Evolutionary conservation across 495 filamentous ascomycete genomes (phyloP), one percentile per base, ranked within the genome.

Genomic region (Cercophora newfieldiana): DNA sequence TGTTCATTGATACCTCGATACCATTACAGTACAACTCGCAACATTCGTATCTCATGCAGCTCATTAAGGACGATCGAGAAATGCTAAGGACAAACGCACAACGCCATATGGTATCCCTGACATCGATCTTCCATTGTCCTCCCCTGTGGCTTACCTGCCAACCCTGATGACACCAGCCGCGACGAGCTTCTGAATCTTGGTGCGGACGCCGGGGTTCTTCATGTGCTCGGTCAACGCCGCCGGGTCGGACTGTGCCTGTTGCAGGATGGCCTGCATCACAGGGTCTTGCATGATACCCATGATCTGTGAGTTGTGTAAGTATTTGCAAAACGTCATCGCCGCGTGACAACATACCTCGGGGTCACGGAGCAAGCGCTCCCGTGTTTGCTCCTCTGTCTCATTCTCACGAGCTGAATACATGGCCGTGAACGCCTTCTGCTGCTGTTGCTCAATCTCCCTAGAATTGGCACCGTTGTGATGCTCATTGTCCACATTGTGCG

Each of bases 261-360:
- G 91, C 47, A 99, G 87, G 69, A 98, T 99, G 74, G 89, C 91
- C 78, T 98, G 92, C 96, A 98, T 98, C 72, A 99, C 88, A 4
- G 95, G 95, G 73, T 98, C 96, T 75, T 90, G 87, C 74, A 97
- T 89, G 73, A 98, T 96, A 61, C 85, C 80, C 86, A 95, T 89
- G 76, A 97, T 94, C 90, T 95, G 59, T 28, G 1, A 1, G 3
- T 19, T 14, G 14, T 71, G 84, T 78, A 86, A 80, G 29, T 57
- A 7, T 29, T 54, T 12, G 4, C 12, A n/a, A 22, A 16, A 33
- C 25, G 30, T 37, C 1, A 7, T 30, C 24, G 22, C 22, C 7
- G 18, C 28, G 19, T 1, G n/a, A n/a, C 54, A 61, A 77, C 89
- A 81, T 79, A 96, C 92, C 82, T 97, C 94, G 4, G 95, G 95